Evolutionary conservation across 768 basidiomycete genomes (phyloP), one percentile per base, ranked within the genome.

Genomic region (Paxillus rubicundulus): DNA sequence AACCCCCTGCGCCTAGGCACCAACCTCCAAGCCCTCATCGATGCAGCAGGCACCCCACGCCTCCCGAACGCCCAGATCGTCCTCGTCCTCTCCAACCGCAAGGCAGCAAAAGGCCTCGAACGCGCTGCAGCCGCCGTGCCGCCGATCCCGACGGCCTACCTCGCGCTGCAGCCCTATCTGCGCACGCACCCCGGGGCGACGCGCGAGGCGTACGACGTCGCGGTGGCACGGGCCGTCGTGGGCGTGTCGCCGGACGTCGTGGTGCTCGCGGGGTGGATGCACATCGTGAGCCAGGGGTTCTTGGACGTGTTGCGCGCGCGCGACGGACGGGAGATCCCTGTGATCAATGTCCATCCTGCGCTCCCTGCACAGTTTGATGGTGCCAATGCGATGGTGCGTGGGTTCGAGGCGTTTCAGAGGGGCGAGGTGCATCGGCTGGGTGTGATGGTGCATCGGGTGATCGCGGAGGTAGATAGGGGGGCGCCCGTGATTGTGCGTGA

Each of bases 211-310:
- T 98, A 97, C 70, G 96, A 96, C 64, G 71, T 74, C 2, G 89
- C 91, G 64, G 79, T 95, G 1, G 92, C 91, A 8, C 72, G 79
- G 30, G 77, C 83, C 47, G 83, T 92, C 4, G 62, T 88, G 5
- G 65, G 70, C 21, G 80, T 75, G 17, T 70, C 73, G 30, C 96
- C 96, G 0, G 91, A 98, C 69, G 67, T 96, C 21, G 81, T 98
- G 44, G 89, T 98, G 7, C 78, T 98, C n/a, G 97, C 96, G 0
- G 97, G 97, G 0, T 99, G 93, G 92, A 98, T 99, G 96, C 95
- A 98, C 63, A 91, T 98, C 61, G 78, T 98, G 53, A 84, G 86
- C 52, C 86, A 90, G 47, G 74, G 73, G 0, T 98, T 98, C 69
- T 70, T 98, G 53, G 81, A 90, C 17, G 75, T 83, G 30, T 66